Conservation (phyloP, 225 moss, liverwort and hornwort genomes). For the Sphagnum tenellum region DNA sequence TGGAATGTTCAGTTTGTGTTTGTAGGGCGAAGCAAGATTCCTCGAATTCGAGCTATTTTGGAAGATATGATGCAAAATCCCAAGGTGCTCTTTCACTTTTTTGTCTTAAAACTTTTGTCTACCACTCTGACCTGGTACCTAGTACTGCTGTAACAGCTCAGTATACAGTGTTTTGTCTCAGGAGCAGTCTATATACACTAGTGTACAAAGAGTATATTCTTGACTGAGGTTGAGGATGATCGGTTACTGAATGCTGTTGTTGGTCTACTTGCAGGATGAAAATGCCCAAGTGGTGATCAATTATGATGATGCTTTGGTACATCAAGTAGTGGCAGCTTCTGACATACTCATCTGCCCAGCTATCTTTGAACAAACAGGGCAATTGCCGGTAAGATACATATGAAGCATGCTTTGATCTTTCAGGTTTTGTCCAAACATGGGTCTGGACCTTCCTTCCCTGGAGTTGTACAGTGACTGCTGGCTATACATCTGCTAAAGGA, state of each 20-base stretch:
- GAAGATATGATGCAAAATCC: slow-evolving; percentile 27
- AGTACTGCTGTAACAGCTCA: no score
- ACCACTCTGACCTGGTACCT: no score
- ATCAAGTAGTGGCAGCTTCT: slow-evolving; percentile 51
- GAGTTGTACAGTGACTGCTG: no score
- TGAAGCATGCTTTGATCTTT: background rate
- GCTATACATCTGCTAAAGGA: no score
- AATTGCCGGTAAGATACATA: slow-evolving; percentile 30
- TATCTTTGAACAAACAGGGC: slow-evolving; percentile 37
- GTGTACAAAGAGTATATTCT: no score
- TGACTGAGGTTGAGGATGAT: no score
- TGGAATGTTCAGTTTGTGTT: slow-evolving; percentile 24
- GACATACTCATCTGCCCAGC: slow-evolving; percentile 54
- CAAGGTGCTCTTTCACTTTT: background rate
- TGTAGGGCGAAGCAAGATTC: slow-evolving; percentile 24
- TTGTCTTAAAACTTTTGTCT: no score
- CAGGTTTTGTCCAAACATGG: no score
- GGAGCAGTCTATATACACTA: no score
- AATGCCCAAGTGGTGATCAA: slow-evolving; percentile 32
- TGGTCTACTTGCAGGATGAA: slow-evolving; percentile 19
- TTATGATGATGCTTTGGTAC: slow-evolving; percentile 43
- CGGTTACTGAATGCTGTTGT: no score
- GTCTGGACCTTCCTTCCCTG: no score
- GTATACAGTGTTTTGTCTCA: no score
- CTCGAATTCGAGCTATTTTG: slow-evolving; percentile 18